Percentiles rank a stretch among this genome's conserved stretches.
Conservation (phyloP, 345 rosid species). For the Carallia brachiata region DNA sequence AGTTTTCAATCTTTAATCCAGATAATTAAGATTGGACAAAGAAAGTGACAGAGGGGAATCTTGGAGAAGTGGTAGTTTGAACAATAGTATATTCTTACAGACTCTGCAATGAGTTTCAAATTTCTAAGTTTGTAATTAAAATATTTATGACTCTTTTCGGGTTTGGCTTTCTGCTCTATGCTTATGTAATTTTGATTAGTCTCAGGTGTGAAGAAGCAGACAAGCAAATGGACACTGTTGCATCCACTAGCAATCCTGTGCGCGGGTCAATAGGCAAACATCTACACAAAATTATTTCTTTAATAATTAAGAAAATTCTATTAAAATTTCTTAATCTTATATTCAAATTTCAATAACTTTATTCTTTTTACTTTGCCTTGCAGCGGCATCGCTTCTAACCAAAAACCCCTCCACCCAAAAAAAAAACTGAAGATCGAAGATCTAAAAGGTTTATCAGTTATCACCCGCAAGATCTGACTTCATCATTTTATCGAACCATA, state of each 20-base stretch:
- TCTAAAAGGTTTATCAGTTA: not conserved
- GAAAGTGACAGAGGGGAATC: not conserved
- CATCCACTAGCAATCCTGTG: too few relatives aligned
- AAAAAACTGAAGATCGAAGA: not conserved
- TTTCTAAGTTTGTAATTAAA: not conserved
- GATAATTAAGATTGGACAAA: too few relatives aligned
- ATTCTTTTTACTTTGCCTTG: too few relatives aligned
- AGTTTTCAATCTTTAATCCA: too few relatives aligned
- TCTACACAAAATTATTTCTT: not conserved
- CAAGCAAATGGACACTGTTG: too few relatives aligned
- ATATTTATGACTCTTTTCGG: too few relatives aligned
- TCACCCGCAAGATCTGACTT: too few relatives aligned
- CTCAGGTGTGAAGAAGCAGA: too few relatives aligned
- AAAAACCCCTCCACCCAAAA: too few relatives aligned
- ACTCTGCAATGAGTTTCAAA: not conserved
- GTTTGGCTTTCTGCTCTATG: not conserved
- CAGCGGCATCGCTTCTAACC: too few relatives aligned
- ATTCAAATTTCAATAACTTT: not conserved
- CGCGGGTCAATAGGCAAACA: too few relatives aligned
- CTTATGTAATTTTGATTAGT: not conserved
- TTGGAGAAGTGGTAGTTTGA: not conserved
- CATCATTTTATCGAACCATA: too few relatives aligned
- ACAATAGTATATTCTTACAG: not conserved
- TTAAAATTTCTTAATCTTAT: not conserved
- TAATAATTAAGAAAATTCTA: not conserved